Conservation (phyloP, 2,329 filamentous ascomycete genomes). For the Pseudogymnoascus sp. region DNA sequence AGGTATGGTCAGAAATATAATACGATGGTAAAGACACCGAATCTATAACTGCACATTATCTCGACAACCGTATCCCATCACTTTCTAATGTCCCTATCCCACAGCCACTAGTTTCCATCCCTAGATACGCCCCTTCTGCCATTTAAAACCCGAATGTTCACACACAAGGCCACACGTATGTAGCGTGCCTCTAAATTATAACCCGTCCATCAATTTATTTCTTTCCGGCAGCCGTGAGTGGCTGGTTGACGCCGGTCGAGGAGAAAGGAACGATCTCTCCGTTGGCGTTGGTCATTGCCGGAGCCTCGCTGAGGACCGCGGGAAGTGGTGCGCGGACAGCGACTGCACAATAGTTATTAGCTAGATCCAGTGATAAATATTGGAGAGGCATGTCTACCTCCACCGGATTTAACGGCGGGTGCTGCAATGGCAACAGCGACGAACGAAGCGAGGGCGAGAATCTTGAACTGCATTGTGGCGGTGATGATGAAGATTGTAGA, state of each 20-base stretch:
- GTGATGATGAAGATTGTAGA: background rate
- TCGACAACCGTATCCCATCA: slow-evolving; percentile 1
- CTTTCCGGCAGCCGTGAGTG: background rate
- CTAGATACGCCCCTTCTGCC: background rate
- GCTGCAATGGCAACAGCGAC: background rate
- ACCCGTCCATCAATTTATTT: background rate
- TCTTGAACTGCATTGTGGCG: slow-evolving; percentile 4
- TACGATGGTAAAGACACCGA: background rate
- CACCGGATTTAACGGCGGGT: background rate
- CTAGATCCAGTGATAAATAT: too few species aligned
- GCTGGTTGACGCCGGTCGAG: background rate
- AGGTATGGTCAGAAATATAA: background rate
- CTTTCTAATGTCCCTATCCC: background rate
- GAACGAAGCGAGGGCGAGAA: background rate
- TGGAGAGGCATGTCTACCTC: background rate
- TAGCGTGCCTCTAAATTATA: background rate
- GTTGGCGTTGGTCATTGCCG: background rate
- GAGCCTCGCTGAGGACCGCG: background rate
- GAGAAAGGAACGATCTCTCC: background rate
- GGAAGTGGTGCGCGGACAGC: background rate
- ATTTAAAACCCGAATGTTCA: background rate
- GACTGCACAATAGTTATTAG: background rate
- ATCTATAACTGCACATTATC: background rate
- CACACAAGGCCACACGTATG: background rate
- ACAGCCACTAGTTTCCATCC: background rate